Evolutionary conservation across 306 rosid species (phyloP).

Genomic region (Pyrus communis): DNA sequence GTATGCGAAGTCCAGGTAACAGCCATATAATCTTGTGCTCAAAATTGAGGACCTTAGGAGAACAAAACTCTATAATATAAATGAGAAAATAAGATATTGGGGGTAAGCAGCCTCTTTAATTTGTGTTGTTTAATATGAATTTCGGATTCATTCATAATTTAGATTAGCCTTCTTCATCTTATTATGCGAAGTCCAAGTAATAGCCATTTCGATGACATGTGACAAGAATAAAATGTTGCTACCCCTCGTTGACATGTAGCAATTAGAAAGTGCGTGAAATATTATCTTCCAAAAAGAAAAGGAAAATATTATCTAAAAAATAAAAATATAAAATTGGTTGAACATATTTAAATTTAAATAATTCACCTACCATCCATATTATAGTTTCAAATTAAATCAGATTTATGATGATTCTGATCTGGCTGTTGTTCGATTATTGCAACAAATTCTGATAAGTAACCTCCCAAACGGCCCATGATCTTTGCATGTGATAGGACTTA

Average conservation of each 20-base stretch:
- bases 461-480: conserved; percentile 19
- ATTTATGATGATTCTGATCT: conserved; percentile 1
- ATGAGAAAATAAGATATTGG: too few species aligned
- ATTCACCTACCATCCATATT: neutral
- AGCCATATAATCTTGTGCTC: neutral
- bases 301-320: neutral
- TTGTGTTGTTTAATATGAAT: neutral
- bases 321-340: neutral
- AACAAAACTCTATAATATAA: too few species aligned
- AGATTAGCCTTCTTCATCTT: neutral
- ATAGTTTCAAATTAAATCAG: neutral
- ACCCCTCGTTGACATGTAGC: neutral
- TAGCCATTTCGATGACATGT: conserved; percentile 20
- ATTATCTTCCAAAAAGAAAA: neutral
- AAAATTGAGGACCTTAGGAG: too few species aligned
- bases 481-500: conserved; percentile 38
- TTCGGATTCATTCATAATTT: neutral
- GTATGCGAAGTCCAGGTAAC: neutral
- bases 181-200: neutral
- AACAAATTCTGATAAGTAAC: neutral
- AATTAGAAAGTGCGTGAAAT: neutral
- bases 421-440: neutral
- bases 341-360: neutral
- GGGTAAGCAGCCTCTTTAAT: neutral
- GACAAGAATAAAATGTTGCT: conserved; percentile 1